Evolutionary conservation across 768 basidiomycete species (phyloP).

Genomic region (Lactarius trivialis): DNA sequence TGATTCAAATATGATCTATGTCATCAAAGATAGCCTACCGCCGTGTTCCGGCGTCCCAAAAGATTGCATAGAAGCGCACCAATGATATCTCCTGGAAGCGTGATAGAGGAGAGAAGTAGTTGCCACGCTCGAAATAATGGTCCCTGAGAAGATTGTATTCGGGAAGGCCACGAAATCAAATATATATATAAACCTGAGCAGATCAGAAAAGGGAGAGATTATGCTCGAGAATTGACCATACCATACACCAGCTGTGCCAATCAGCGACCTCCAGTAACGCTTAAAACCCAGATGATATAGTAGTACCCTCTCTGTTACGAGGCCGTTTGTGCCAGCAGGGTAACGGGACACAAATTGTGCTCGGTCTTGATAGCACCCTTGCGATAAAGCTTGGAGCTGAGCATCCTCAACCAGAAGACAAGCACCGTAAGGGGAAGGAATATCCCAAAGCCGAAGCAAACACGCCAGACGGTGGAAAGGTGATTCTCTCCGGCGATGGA

Average conservation of each 20-base stretch:
- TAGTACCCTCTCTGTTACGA: constrained; percentile 43
- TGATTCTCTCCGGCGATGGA: constrained; percentile 58
- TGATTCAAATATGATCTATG: not conserved
- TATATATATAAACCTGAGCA: constrained; percentile 55
- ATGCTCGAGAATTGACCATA: constrained; percentile 25
- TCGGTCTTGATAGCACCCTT: constrained; percentile 59
- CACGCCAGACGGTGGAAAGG: constrained; percentile 59
- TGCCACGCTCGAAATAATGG: constrained; percentile 66
- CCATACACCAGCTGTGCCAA: constrained; percentile 73
- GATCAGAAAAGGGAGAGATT: not conserved
- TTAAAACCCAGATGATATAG: constrained; percentile 56
- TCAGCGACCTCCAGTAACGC: constrained; percentile 59
- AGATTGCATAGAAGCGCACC: constrained; percentile 41
- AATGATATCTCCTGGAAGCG: constrained; percentile 45
- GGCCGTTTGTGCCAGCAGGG: not conserved
- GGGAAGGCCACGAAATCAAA: constrained; percentile 69
- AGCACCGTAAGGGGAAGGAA: constrained; percentile 60
- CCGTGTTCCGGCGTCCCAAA: constrained; percentile 53
- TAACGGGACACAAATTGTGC: constrained; percentile 10
- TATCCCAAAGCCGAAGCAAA: constrained; percentile 58
- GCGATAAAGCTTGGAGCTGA: constrained; percentile 57
- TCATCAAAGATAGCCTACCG: constrained; percentile 24
- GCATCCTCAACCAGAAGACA: constrained; percentile 65
- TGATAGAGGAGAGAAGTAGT: constrained; percentile 33
- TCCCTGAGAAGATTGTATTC: constrained; percentile 61